A percentile compares a stretch with the other conserved stretches of the same genome.
Conservation (phyloP, 192 early-diverging fungal species). For the Neocallimastix lanati region DNA sequence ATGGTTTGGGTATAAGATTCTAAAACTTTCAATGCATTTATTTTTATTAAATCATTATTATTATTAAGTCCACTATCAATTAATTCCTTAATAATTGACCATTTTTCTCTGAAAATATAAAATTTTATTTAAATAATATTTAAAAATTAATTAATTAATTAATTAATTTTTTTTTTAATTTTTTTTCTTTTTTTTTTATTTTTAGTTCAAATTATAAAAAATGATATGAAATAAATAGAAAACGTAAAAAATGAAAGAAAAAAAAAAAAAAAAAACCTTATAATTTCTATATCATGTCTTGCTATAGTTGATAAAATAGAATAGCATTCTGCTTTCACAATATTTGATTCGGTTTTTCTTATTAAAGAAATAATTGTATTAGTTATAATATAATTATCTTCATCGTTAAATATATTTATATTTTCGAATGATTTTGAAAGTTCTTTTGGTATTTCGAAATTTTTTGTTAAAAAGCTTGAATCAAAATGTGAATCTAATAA, state of each 20-base stretch:
- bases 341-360: background rate
- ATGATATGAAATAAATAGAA: no score
- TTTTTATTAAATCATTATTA: background rate
- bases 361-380: background rate
- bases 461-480: background rate
- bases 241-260: no score
- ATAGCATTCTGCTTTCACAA: background rate
- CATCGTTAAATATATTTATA: background rate
- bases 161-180: no score
- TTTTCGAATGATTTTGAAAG: background rate
- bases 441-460: background rate
- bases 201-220: no score
- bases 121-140: no score
- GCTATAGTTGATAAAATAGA: background rate
- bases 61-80: background rate
- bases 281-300: background rate
- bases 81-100: background rate
- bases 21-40: background rate
- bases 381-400: background rate
- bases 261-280: background rate
- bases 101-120: background rate
- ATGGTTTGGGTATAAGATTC: background rate
- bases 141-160: no score
- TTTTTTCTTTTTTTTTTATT: no score
- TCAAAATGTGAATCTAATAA: background rate